These are phyloP conservation scores for Crithidia bombi DNA, from an alignment of 208 protist genomes.

Conservation along the genomic window DNA sequence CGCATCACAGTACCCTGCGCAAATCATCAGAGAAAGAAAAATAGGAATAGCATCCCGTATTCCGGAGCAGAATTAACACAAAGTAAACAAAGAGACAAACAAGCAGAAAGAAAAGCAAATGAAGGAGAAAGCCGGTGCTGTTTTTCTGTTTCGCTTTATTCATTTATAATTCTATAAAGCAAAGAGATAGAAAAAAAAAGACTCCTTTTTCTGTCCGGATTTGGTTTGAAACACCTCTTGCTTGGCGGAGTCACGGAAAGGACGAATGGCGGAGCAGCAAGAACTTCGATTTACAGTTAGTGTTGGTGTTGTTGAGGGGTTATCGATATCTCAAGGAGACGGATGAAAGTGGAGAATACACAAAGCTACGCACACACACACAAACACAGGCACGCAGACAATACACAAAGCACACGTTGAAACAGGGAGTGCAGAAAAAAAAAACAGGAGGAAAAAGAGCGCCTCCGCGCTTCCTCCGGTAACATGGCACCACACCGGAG, in stretches of 20 bases:
- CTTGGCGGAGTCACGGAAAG: no score
- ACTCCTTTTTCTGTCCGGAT: neutral
- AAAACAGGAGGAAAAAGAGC: conserved; percentile 15
- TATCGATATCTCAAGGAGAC: no score
- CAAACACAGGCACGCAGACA: neutral
- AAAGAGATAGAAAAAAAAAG: neutral
- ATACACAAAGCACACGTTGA: neutral
- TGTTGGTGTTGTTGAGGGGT: no score
- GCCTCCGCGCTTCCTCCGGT: no score
- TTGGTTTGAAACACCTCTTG: no score
- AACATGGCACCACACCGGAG: no score
- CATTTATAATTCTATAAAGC: neutral
- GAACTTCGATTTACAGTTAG: no score
- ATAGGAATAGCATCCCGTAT: neutral
- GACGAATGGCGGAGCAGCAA: no score
- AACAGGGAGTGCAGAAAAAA: neutral
- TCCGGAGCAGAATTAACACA: no score
- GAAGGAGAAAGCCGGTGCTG: neutral
- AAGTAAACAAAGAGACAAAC: neutral
- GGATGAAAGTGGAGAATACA: no score
- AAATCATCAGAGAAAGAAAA: neutral
- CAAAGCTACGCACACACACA: neutral
- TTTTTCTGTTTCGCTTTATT: neutral
- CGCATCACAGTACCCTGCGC: no score
- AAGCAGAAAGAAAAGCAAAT: neutral